phyloP scores from a whole-genome alignment of 2,329 filamentous ascomycete species.

The Penicillium sp. region DNA sequence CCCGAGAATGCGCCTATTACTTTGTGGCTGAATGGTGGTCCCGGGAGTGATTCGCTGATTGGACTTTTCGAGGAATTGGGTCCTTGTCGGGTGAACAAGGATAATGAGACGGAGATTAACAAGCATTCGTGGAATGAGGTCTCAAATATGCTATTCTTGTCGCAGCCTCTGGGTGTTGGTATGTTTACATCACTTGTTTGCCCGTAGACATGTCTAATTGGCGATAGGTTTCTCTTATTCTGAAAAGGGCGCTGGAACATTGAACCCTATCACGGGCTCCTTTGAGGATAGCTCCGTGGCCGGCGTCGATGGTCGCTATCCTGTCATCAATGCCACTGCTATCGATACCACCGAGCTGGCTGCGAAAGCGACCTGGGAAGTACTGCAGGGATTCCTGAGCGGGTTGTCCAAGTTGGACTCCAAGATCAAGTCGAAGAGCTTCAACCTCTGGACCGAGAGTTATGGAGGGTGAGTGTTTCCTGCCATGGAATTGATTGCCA shows the following conservation, averaged over 20 bases:
- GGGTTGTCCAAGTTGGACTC: conserved; percentile 52
- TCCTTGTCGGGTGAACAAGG: conserved; percentile 48
- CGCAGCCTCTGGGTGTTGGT: conserved; percentile 62
- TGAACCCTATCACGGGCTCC: conserved; percentile 47
- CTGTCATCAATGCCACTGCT: conserved; percentile 52
- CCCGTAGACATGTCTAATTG: background rate
- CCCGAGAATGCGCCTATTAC: conserved; percentile 47
- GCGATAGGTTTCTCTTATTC: conserved; percentile 37
- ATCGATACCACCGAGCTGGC: conserved; percentile 60
- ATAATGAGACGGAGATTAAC: conserved; percentile 53
- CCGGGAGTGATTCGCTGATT: conserved; percentile 46
- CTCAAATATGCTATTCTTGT: conserved; percentile 63
- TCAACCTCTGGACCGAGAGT: conserved; percentile 63
- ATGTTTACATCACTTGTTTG: conserved; percentile 9
- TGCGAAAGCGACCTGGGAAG: conserved; percentile 57
- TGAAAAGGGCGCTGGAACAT: conserved; percentile 40
- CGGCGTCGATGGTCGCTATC: conserved; percentile 50
- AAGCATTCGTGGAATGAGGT: conserved; percentile 63
- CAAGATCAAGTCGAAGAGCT: conserved; percentile 54
- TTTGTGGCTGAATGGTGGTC: conserved; percentile 47
- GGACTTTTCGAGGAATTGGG: conserved; percentile 47
- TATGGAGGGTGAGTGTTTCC: conserved; percentile 46
- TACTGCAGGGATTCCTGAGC: conserved; percentile 57
- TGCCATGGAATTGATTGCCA: background rate
- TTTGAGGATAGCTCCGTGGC: conserved; percentile 49